Base-by-base conservation (phyloP, 2,329 filamentous ascomycete genomes). In the Colletotrichum sp. region DNA sequence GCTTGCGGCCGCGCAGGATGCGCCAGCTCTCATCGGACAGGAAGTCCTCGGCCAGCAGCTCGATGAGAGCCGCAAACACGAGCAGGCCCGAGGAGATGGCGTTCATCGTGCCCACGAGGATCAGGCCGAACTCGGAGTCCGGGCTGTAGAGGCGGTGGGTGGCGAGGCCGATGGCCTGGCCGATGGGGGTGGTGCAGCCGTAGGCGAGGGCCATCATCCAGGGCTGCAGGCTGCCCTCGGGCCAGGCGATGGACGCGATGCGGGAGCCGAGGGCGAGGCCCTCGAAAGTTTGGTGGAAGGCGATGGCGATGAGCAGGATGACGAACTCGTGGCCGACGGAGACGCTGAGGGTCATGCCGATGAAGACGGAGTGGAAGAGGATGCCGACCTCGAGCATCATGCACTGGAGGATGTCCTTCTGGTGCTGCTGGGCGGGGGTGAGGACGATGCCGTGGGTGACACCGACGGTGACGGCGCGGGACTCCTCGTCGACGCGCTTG, bases 261-360 rank as follows among this genome's bases (percentile, higher is more conserved):
- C 92, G 90, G 4, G 90, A 90, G 27, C 92, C 92, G 5, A 94
- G 87, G 15, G 92, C 92, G 27, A 94, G 88, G 30, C 92, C 92
- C 83, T 84, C 86, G 77, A 88, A 88, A 1, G 85, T 86, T 80
- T 90, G 94, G 81, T 96, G 95, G 83, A 96, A 96, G 69, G 91
- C 90, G 79, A 96, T 95, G 67, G 95, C 95, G 63, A 96, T 89
- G 2, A 96, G 89, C 74, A 96, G 92, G n/a, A 96, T 92, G 70
- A 95, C 89, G 80, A 96, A 96, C 6, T 93, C 91, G 11, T 93
- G 92, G 1, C 94, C 94, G 1, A 93, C 94, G 5, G 94, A 93
- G 9, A 96, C 94, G 36, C 93, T 95, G 57, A 96, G 89, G 5
- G 95, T 94, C 93, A 96, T 96, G 77, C 95, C 95, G 79, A 96